Evolutionary conservation across 768 basidiomycete species (phyloP), one percentile per base, ranked within the genome.

Genomic region (Pleurotus pulmonarius): DNA sequence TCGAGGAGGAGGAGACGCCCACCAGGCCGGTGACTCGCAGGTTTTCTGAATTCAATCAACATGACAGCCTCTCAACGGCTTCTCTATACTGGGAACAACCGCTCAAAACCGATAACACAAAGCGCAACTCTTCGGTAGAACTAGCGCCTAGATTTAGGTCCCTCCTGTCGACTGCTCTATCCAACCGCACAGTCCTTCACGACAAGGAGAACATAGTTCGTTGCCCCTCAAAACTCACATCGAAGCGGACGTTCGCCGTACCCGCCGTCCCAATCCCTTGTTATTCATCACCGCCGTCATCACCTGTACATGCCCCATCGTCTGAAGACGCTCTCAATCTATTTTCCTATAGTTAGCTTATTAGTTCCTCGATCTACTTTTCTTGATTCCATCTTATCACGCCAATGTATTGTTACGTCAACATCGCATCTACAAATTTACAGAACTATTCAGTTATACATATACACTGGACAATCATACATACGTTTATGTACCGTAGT

Each of bases 281-380:
- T 25, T 52, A 34, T 45, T 11, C n/a, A 45, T 46, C 40, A 16
- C 29, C 49, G 26, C 40, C 49, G 53, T 12, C 51, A 18, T 53
- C 51, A 15, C 51, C 51, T 8, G 34, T 25, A 26, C 25, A 58
- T 9, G 46, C 68, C 48, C 55, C 63, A 13, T 54, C 61, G 43
- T 83, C 81, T 9, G 81, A 83, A 49, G 81, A 83, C 59, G 73
- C 73, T 4, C 64, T 83, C 60, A 70, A 83, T 66, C 65, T 83
- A 56, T 82, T 83, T 63, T 71, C 76, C 16, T 71, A 64, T 34
- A 34, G 29, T 34, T 34, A 34, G 29, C 29, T 34, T 34, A 11
- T 3, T 34, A 34, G 29, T 34, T 34, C 29, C 29, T 34, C 29
- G 29, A 34, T 34, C 3, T 34, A 11, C 2, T 11, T 34, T 29